These are phyloP conservation scores for Bifiguratus adelaidae DNA, from an alignment of 192 early-diverging fungal genomes.

Conservation along the genomic window DNA sequence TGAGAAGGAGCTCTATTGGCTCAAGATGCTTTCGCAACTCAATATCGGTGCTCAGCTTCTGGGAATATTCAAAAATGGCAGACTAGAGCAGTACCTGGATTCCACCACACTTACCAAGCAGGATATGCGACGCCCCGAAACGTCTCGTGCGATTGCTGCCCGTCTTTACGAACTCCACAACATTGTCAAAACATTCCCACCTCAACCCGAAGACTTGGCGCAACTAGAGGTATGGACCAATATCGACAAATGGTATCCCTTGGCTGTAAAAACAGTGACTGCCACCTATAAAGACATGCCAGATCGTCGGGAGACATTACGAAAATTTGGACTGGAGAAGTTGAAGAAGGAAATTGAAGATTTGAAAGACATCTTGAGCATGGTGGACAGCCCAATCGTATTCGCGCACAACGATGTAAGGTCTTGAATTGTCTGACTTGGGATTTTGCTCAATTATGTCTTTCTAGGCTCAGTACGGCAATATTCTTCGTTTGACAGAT, in stretches of 20 bases:
- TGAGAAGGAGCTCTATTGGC: slow-evolving; percentile 72
- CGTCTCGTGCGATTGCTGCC: slow-evolving; percentile 60
- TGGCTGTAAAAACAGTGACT: slow-evolving; percentile 21
- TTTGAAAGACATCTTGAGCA: slow-evolving; percentile 20
- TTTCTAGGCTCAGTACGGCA: slow-evolving; percentile 79
- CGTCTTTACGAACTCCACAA: slow-evolving; percentile 64
- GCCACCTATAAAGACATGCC: no score
- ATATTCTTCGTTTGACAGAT: slow-evolving; percentile 58
- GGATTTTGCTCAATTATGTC: no score
- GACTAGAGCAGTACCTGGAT: slow-evolving; percentile 77
- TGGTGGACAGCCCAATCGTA: slow-evolving; percentile 51
- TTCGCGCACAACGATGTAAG: slow-evolving; percentile 86
- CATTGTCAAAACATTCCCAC: slow-evolving; percentile 53
- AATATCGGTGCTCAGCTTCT: slow-evolving; percentile 68
- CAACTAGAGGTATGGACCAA: slow-evolving; percentile 51
- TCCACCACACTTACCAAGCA: slow-evolving; percentile 55
- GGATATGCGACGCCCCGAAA: slow-evolving; percentile 53
- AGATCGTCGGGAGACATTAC: no score
- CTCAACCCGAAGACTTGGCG: slow-evolving; percentile 23
- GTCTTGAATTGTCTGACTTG: no score
- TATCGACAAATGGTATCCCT: slow-evolving; percentile 48
- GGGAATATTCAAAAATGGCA: slow-evolving; percentile 73
- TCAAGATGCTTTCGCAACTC: slow-evolving; percentile 51
- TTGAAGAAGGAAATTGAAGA: slow-evolving; percentile 37
- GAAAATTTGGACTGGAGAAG: slow-evolving; percentile 30